Evolutionary conservation across 306 rosid genomes (phyloP).

Genomic region (Sindora glabra): DNA sequence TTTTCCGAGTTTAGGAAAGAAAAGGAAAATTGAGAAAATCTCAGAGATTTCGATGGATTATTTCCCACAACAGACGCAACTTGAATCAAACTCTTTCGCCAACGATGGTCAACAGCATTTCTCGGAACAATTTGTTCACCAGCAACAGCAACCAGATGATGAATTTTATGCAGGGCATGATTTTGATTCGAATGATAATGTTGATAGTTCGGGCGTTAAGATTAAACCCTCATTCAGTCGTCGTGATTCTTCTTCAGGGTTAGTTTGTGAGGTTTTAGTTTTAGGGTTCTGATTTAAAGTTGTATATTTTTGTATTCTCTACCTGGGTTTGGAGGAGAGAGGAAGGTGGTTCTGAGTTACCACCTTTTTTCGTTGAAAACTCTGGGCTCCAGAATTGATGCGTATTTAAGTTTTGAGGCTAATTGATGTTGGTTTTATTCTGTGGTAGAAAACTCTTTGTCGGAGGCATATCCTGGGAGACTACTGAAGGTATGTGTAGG

Average conservation of each 20-base stretch:
- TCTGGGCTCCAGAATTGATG: background rate
- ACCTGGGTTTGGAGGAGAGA: background rate
- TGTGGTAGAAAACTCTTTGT: slow-evolving; percentile 52
- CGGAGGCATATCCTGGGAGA: slow-evolving; percentile 67
- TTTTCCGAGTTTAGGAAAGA: background rate
- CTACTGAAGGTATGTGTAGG: slow-evolving; percentile 44
- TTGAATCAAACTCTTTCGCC: slow-evolving; percentile 3
- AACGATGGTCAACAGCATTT: slow-evolving; percentile 17
- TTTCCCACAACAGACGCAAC: slow-evolving; percentile 15
- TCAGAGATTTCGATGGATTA: slow-evolving; percentile 21
- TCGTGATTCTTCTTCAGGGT: slow-evolving; percentile 43
- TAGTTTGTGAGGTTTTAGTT: slow-evolving; percentile 15
- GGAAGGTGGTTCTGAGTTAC: background rate
- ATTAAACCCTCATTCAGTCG: slow-evolving; percentile 21
- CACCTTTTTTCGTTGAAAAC: background rate
- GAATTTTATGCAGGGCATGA: slow-evolving; percentile 13
- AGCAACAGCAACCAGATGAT: background rate
- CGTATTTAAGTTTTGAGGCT: background rate
- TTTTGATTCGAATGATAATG: background rate
- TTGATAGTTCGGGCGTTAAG: slow-evolving; percentile 10
- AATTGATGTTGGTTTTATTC: slow-evolving; percentile 10
- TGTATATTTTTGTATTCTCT: background rate
- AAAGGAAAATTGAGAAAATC: background rate
- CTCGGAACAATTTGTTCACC: background rate
- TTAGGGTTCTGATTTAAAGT: background rate